A percentile compares a stretch with the other conserved stretches of the same genome.
phyloP scores from a whole-genome alignment of 768 basidiomycete species.

The Kwoniella mangroviensis region DNA sequence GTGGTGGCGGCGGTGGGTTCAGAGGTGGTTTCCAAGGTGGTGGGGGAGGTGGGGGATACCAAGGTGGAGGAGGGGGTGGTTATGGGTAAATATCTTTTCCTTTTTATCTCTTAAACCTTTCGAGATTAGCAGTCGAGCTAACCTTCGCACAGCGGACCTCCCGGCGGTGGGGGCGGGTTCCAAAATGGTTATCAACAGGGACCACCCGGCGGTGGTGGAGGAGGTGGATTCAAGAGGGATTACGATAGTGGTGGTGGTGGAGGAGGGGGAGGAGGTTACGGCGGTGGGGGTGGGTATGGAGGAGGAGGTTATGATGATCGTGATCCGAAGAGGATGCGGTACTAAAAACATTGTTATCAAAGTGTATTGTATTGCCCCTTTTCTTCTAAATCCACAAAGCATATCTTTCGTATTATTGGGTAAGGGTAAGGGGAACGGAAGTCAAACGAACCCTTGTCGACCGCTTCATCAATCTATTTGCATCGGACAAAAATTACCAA shows the following conservation, averaged over 20 bases:
- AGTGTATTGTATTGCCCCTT: neutral
- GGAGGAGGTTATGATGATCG: constrained; percentile 22
- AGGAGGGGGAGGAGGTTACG: neutral
- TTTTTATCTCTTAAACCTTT: neutral
- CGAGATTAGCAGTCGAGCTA: neutral
- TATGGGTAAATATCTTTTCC: constrained; percentile 30
- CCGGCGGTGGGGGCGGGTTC: constrained; percentile 25
- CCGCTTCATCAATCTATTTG: too few species aligned
- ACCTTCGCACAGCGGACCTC: constrained; percentile 16
- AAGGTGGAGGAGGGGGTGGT: constrained; percentile 58
- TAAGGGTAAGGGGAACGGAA: neutral
- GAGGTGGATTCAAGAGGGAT: constrained; percentile 47
- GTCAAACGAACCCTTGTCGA: too few species aligned
- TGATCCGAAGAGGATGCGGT: constrained; percentile 25
- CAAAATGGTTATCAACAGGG: constrained; percentile 32
- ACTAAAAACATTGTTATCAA: constrained; percentile 2
- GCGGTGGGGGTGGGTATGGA: constrained; percentile 4
- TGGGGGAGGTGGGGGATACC: constrained; percentile 57
- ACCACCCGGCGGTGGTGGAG: constrained; percentile 38
- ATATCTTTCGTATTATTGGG: neutral
- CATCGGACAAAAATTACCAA: too few species aligned
- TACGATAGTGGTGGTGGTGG: constrained; percentile 27
- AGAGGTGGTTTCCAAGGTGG: constrained; percentile 31
- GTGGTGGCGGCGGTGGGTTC: constrained; percentile 24
- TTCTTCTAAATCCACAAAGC: neutral